Conservation (phyloP, 2,329 filamentous ascomycete species). For the Bisporella sp. region DNA sequence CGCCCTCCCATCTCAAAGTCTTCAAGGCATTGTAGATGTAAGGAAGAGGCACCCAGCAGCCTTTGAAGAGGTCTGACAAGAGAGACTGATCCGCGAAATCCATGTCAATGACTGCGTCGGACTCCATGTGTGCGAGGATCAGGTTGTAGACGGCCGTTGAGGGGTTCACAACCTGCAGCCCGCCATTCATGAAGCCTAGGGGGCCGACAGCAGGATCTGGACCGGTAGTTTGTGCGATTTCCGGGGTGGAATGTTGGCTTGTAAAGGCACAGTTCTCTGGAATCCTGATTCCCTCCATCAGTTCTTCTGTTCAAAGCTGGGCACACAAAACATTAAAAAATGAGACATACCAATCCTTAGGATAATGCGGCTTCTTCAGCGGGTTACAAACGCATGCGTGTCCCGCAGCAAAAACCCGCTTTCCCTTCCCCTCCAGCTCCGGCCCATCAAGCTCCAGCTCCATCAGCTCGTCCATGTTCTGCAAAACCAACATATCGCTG, state of each 20-base stretch:
- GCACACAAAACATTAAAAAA: slow-evolving; percentile 49
- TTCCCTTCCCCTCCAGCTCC: slow-evolving; percentile 39
- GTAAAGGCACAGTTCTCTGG: slow-evolving; percentile 53
- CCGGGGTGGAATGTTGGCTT: slow-evolving; percentile 40
- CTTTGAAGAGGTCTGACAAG: slow-evolving; percentile 46
- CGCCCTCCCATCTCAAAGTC: slow-evolving; percentile 45
- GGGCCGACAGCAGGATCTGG: slow-evolving; percentile 39
- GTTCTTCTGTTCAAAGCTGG: neutral
- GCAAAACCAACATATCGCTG: slow-evolving; percentile 76
- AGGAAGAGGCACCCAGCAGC: slow-evolving; percentile 50
- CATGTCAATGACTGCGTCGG: slow-evolving; percentile 36
- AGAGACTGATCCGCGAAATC: slow-evolving; percentile 55
- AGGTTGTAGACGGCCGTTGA: slow-evolving; percentile 39
- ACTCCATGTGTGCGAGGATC: slow-evolving; percentile 44
- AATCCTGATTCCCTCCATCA: slow-evolving; percentile 27
- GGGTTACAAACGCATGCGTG: slow-evolving; percentile 88
- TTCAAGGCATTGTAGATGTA: slow-evolving; percentile 59
- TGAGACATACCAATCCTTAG: slow-evolving; percentile 53
- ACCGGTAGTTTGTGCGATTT: slow-evolving; percentile 38
- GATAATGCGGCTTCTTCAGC: slow-evolving; percentile 71
- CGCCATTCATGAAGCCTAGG: slow-evolving; percentile 48
- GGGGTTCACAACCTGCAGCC: slow-evolving; percentile 50
- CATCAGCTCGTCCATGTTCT: slow-evolving; percentile 92
- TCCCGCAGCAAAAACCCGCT: slow-evolving; percentile 70
- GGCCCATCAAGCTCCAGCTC: slow-evolving; percentile 63